Evolutionary conservation across 2,329 filamentous ascomycete genomes (phyloP), one percentile per base, ranked within the genome.

Genomic region (Dactylellina cionopaga): DNA sequence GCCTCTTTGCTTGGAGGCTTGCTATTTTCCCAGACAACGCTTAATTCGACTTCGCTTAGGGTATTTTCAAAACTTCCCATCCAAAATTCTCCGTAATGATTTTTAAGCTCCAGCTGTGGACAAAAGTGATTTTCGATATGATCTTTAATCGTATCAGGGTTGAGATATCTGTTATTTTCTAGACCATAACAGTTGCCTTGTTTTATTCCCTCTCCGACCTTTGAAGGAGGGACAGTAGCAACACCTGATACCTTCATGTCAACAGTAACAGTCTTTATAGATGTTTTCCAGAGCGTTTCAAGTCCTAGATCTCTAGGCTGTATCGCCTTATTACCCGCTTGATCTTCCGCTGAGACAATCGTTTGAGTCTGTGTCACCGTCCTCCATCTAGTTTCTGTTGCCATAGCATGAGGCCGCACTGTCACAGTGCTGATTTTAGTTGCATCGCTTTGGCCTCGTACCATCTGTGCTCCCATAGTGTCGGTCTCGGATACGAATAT

Each of bases 131-230:
- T 29, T 24, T 58, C 43, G 22, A 71, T 63, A 6, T 39, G 15
- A 9, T 51, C 13, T 27, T 25, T 27, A 15, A 71, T 71, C 1
- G 25, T 15, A 2, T 52, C 17, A 2, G 43, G 31, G 24, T 71
- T 64, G 2, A 71, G 25, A 29, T 71, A 71, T 13, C 56, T 46
- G 5, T 63, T 55, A 3, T 37, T 43, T 0, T 35, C 41, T 5
- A 71, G 41, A 0, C 66, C 58, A n/a, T 71, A 63, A 22, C 66
- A 71, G 17, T 49, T 71, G 2, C 58, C 66, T 24, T 58, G 27
- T 7, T 47, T 49, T 13, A 41, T 27, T 9, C 47, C 64, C 2
- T 44, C 33, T 0, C 49, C 56, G 0, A 62, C 29, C 17, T 35
- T 71, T 6, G 66, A 44, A n/a, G 64, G 37, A 2, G 64, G 55